Evolutionary conservation across 2,329 filamentous ascomycete genomes (phyloP), one percentile per base, ranked within the genome.

Genomic region (Coccinonectria pachysandricola): DNA sequence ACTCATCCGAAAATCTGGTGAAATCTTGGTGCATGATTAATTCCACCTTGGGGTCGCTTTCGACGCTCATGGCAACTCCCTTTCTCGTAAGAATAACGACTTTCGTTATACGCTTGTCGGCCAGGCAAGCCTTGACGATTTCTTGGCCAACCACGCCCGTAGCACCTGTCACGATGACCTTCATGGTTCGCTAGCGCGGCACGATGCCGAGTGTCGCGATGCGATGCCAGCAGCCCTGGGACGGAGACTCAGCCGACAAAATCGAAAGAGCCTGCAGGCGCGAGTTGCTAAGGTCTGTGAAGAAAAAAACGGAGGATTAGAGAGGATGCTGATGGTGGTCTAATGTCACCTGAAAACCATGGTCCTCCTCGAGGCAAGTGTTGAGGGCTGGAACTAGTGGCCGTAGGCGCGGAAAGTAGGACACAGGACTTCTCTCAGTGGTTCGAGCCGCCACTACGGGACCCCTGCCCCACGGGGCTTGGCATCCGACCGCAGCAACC

Each of bases 61-160:
- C 45, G 9, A 66, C 42, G 11, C 60, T 54, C 15, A 57, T 51
- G 0, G 56, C 47, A 1, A 71, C 52, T 4, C 59, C 50, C 10
- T 59, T 61, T 7, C 70, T 60, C 3, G 63, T 63, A 8, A 75
- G 52, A 11, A 64, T 60, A 27, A 69, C 48, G 19, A 72, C 50
- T 12, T 62, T 63, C 3, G 59, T 64, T 49, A 78, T 67, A 39
- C 52, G 50, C 11, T 59, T 50, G 42, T 65, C 56, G 4, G 44
- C 41, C 28, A 77, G 58, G 42, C 63, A 67, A 37, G 66, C 60
- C 7, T 53, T 46, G 27, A 76, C 57, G 15, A 74, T 57, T 40
- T 67, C 64, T 15, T 52, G 43, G 29, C 72, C 73, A 30, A 74
- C 60, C 40, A 64, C 62, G 36, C 73, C 72, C n/a, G 70, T 77